phyloP scores from a whole-genome alignment of 768 basidiomycete species.

The Russula dissimulans region DNA sequence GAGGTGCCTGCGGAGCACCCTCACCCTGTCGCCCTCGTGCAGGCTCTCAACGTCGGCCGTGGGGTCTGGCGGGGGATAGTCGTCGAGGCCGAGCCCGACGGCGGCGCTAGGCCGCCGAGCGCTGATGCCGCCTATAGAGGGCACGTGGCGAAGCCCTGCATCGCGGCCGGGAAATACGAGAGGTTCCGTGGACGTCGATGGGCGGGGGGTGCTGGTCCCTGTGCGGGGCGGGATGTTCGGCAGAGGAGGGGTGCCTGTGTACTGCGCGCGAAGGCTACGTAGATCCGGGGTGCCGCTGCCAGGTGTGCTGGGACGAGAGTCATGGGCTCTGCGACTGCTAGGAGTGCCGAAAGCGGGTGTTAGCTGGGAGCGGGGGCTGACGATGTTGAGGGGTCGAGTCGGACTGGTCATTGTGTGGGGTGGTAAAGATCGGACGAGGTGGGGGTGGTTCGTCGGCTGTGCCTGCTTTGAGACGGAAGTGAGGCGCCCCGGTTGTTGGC shows the following conservation, averaged over 20 bases:
- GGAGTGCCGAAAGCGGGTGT: constrained; percentile 7
- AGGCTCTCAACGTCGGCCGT: constrained; percentile 45
- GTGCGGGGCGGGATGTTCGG: constrained; percentile 45
- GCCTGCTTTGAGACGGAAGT: too few species aligned
- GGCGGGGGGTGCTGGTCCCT: constrained; percentile 24
- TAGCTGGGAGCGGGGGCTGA: constrained; percentile 11
- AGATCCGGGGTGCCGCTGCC: constrained; percentile 59
- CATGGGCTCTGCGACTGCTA: constrained; percentile 9
- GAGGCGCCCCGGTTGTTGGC: background rate
- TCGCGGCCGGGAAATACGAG: constrained; percentile 10
- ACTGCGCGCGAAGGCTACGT: constrained; percentile 55
- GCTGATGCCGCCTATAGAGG: constrained; percentile 31
- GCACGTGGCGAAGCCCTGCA: constrained; percentile 8
- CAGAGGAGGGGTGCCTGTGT: constrained; percentile 44
- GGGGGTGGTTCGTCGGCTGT: background rate
- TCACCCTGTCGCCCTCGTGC: constrained; percentile 76
- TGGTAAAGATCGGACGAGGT: background rate
- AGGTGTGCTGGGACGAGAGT: constrained; percentile 26
- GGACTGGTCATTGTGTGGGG: constrained; percentile 14
- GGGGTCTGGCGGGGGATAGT: constrained; percentile 25
- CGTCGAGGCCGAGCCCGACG: constrained; percentile 17
- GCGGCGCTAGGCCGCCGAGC: constrained; percentile 26
- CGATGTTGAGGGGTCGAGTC: constrained; percentile 22
- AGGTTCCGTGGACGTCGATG: constrained; percentile 17
- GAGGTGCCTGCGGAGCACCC: constrained; percentile 71